Conservation (phyloP, 495 filamentous ascomycete species). For the Penicillium cataractarum region DNA sequence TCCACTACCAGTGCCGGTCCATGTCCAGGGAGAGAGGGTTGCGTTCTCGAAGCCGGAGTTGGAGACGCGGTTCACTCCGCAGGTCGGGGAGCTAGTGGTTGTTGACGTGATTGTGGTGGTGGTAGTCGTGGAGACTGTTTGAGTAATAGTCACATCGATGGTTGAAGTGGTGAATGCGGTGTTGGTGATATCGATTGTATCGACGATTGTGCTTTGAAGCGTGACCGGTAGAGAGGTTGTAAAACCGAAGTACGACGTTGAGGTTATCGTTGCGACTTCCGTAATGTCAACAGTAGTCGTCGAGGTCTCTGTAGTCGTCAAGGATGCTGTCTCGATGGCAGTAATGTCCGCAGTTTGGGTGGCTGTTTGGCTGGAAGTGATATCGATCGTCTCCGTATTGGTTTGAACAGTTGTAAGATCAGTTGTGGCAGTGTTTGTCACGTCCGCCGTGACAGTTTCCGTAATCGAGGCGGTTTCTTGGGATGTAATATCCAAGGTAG, state of each 20-base stretch:
- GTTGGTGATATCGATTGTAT: not conserved
- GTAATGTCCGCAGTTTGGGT: not conserved
- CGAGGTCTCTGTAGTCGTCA: not conserved
- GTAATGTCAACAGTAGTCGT: not conserved
- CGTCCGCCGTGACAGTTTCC: not conserved
- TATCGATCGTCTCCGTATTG: not conserved
- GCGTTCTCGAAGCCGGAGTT: not conserved
- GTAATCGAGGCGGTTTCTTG: not conserved
- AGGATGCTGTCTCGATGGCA: not conserved
- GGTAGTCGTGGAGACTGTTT: not conserved
- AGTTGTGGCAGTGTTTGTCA: not conserved
- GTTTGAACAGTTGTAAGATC: not conserved
- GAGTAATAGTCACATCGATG: not conserved
- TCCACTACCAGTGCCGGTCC: not conserved
- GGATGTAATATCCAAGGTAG: not conserved
- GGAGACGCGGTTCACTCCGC: not conserved
- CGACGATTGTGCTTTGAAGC: not conserved
- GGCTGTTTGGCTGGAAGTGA: not conserved
- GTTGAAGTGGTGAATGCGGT: not conserved
- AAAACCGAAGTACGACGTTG: not conserved
- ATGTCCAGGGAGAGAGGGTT: not conserved
- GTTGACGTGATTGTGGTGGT: not conserved
- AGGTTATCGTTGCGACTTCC: not conserved
- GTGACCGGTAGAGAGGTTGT: not conserved
- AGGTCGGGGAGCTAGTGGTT: not conserved